Evolutionary conservation across 352 stramenopile genomes (phyloP).

Genomic region (Blastocystis sp.): DNA sequence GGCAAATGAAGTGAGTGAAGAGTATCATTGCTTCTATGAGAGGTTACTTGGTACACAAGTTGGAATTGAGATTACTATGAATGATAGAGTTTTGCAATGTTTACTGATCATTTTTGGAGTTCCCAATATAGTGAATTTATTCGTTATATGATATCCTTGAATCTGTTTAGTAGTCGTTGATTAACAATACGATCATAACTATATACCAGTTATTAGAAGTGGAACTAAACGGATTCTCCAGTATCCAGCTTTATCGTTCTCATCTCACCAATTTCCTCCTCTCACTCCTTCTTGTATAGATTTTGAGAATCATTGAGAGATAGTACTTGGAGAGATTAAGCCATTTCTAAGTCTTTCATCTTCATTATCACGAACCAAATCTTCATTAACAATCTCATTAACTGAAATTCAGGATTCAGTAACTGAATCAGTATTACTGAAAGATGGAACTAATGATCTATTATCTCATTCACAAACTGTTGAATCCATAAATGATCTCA

Average conservation of each 20-base stretch:
- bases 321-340: background rate
- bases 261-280: background rate
- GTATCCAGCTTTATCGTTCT: constrained; percentile 6
- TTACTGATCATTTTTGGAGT: constrained; percentile 47
- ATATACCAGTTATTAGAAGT: no score
- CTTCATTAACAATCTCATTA: no score
- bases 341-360: background rate
- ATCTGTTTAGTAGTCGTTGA: background rate
- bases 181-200: background rate
- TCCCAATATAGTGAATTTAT: constrained; percentile 6
- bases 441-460: no score
- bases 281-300: background rate
- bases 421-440: no score
- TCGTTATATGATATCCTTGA: background rate
- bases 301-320: background rate
- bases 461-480: no score
- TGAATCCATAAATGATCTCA: no score
- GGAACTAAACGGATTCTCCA: background rate
- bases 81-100: constrained; percentile 41
- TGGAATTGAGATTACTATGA: background rate
- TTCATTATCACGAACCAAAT: background rate
- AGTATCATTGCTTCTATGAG: constrained; percentile 4
- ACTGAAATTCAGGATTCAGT: no score
- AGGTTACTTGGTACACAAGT: constrained; percentile 5
- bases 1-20: background rate